Conservation (phyloP, 306 rosid genomes). For the Mucuna pruriens region DNA sequence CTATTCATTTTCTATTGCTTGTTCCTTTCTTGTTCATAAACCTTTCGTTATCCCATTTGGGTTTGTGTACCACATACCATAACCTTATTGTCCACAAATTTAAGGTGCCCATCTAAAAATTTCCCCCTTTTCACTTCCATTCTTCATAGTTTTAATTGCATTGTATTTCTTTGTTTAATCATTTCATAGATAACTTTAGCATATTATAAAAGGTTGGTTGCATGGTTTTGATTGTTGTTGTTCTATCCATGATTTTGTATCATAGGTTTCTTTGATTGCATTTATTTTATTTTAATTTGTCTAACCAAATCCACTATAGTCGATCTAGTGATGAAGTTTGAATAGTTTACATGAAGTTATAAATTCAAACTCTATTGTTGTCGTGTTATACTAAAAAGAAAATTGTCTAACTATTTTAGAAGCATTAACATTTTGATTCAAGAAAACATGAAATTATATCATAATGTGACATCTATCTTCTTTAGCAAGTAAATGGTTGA, state of each 20-base stretch:
- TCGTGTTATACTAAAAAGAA: too few species aligned
- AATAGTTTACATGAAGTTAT: too few species aligned
- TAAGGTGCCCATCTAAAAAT: conserved; percentile 26
- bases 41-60: conserved; percentile 37
- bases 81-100: background rate
- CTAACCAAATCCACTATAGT: too few species aligned
- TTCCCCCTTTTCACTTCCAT: background rate
- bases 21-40: conserved; percentile 35
- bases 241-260: background rate
- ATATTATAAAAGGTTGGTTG: background rate
- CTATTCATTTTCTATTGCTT: background rate
- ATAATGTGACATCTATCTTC: background rate
- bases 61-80: conserved; percentile 44
- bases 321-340: too few species aligned
- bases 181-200: background rate
- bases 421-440: background rate
- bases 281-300: too few species aligned
- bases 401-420: background rate
- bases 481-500: background rate
- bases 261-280: background rate
- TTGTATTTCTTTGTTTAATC: background rate
- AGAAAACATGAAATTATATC: background rate
- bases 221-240: background rate
- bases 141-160: background rate
- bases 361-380: too few species aligned